These are phyloP conservation scores for Backusella liffmaniae DNA, from an alignment of 192 early-diverging fungal species.

Conservation along the genomic window DNA sequence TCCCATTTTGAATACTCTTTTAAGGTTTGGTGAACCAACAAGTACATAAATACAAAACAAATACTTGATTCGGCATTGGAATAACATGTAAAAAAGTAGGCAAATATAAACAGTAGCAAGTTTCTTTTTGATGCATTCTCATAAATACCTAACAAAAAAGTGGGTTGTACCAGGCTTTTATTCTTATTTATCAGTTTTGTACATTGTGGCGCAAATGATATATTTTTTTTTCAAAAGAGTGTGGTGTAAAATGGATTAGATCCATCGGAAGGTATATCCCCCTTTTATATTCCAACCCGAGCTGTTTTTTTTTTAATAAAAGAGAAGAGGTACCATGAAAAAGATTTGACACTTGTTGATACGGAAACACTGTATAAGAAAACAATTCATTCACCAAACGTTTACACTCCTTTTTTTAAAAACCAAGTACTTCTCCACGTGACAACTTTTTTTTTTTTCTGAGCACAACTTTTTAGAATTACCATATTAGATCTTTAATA, in stretches of 20 bases:
- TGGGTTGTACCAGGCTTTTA: neutral
- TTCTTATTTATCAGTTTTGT: neutral
- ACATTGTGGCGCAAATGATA: neutral
- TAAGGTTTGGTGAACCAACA: neutral
- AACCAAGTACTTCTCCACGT: neutral
- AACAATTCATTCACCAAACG: neutral
- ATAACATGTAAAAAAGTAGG: neutral
- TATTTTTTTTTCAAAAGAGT: no score
- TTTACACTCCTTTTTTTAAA: neutral
- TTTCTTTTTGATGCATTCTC: neutral
- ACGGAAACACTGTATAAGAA: no score
- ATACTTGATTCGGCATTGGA: neutral
- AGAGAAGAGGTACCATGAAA: no score
- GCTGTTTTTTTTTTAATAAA: no score
- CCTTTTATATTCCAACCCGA: neutral
- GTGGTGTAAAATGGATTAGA: no score
- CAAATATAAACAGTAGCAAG: neutral
- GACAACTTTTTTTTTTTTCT: neutral
- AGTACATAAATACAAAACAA: neutral
- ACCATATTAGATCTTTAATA: neutral
- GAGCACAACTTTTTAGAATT: neutral
- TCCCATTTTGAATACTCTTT: neutral
- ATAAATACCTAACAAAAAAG: neutral
- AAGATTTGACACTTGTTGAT: no score
- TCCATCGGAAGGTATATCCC: neutral